phyloP scores from a whole-genome alignment of 129 eudicot species.

The Lactuca sativa region DNA sequence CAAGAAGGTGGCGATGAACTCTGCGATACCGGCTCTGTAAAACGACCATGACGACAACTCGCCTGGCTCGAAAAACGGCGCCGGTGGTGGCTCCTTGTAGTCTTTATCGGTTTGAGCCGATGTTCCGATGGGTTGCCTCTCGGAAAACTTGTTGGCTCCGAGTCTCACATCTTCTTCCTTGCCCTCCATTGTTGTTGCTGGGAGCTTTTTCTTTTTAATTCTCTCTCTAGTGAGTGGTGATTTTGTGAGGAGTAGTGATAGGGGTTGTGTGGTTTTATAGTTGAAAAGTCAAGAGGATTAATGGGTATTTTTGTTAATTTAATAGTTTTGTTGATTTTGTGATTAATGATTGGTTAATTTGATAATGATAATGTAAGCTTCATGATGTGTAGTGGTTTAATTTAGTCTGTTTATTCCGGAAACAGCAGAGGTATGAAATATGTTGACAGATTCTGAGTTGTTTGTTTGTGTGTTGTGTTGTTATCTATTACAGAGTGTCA shows the following conservation, averaged over 20 bases:
- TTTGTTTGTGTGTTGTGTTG: constrained; percentile 33
- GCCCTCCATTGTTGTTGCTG: constrained; percentile 59
- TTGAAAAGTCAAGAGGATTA: background rate
- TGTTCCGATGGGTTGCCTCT: constrained; percentile 78
- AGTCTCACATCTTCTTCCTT: constrained; percentile 90
- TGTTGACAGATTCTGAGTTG: constrained; percentile 28
- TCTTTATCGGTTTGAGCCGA: constrained; percentile 87
- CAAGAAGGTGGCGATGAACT: constrained; percentile 88
- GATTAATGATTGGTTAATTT: constrained; percentile 7
- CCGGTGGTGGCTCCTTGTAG: constrained; percentile 88
- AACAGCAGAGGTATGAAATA: constrained; percentile 8
- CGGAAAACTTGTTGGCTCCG: constrained; percentile 87
- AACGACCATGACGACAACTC: constrained; percentile 89
- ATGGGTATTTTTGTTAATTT: constrained; percentile 2
- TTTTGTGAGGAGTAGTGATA: constrained; percentile 34
- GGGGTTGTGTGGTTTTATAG: constrained; percentile 34
- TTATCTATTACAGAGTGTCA: constrained; percentile 39
- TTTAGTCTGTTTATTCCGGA: constrained; percentile 12
- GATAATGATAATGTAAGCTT: background rate
- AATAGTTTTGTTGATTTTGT: constrained; percentile 13
- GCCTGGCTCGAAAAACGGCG: constrained; percentile 86
- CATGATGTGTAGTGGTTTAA: background rate
- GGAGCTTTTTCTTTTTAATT: constrained; percentile 5
- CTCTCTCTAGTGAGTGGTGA: constrained; percentile 23
- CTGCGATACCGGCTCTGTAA: constrained; percentile 94